Evolutionary conservation across 2,329 filamentous ascomycete genomes (phyloP).

Genomic region (Colletotrichum sublineola): DNA sequence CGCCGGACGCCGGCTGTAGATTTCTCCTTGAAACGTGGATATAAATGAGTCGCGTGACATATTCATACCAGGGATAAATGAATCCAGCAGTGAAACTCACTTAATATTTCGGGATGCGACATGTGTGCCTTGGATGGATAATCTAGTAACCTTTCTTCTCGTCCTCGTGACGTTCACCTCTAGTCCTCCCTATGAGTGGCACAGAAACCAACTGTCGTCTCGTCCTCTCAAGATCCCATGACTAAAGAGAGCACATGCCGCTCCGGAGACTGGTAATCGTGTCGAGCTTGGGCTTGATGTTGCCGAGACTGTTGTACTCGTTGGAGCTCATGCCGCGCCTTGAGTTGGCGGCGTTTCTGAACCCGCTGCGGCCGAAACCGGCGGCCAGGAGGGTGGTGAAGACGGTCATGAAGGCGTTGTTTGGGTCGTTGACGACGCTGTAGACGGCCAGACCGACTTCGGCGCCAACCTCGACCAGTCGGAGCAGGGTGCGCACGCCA

Average conservation of each 20-base stretch:
- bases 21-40: too few species aligned
- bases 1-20: too few species aligned
- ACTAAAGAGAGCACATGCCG: background rate
- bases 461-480: background rate
- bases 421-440: background rate
- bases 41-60: too few species aligned
- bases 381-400: background rate
- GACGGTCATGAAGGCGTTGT: constrained; percentile 10
- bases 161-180: background rate
- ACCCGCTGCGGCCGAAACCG: constrained; percentile 4
- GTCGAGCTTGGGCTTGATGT: background rate
- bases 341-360: constrained; percentile 1
- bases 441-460: background rate
- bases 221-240: background rate
- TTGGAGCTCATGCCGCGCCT: background rate
- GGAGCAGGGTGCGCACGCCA: background rate
- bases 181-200: background rate
- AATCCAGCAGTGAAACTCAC: too few species aligned
- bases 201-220: background rate
- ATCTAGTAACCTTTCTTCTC: background rate
- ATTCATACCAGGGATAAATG: too few species aligned
- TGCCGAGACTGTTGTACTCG: constrained; percentile 2
- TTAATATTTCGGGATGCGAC: too few species aligned
- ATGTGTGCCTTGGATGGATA: too few species aligned
- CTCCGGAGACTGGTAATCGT: background rate